Base-by-base conservation (phyloP, 2,329 filamentous ascomycete species). In the Hypoxylon sp. region DNA sequence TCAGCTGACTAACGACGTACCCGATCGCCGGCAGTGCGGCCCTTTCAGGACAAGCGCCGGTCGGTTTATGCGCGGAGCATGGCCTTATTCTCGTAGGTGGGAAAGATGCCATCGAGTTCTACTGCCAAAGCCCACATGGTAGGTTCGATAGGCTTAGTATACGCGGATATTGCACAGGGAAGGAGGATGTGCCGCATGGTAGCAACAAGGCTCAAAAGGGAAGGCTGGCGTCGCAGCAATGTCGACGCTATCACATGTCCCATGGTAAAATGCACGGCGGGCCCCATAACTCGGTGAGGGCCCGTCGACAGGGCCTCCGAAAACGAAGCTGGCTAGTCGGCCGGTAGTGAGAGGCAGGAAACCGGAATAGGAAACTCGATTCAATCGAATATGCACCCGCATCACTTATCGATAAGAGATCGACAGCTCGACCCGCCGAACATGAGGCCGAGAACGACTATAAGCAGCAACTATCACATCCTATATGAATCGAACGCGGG, bases 391-490 rank as follows among this genome's bases (percentile, higher is more conserved):
- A 57, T 48, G 64, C 53, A 10, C 31, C 53, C 25, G 53, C 40
- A 51, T 54, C 50, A 50, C n/a, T 42, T 64, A 68, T 64, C 60
- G 65, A 68, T 64, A 64, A 64, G 54, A 56, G 55, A 68, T 60
- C 54, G 30, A 61, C 59, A 17, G 30, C 6, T 20, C 49, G 44
- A 27, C 55, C 60, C 31, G 40, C 67, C 64, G 64, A 66, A 60
- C 22, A 57, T 70, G 62, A 57, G 59, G 33, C 64, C 59, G 64
- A 67, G 35, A 25, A 58, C 31, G 11, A 49, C 37, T 25, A 42
- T 42, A n/a, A 35, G 22, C 33, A 27, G n/a, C 17, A 42, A 13
- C 55, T 33, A 37, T 49, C 25, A 31, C 25, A 50, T 50, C 13
- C 31, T 33, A 20, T 25, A 22, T n/a, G n/a, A 17, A 25, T 44